Evolutionary conservation across 208 protist species (phyloP).

Genomic region (Trypanosomatidae sp.): DNA sequence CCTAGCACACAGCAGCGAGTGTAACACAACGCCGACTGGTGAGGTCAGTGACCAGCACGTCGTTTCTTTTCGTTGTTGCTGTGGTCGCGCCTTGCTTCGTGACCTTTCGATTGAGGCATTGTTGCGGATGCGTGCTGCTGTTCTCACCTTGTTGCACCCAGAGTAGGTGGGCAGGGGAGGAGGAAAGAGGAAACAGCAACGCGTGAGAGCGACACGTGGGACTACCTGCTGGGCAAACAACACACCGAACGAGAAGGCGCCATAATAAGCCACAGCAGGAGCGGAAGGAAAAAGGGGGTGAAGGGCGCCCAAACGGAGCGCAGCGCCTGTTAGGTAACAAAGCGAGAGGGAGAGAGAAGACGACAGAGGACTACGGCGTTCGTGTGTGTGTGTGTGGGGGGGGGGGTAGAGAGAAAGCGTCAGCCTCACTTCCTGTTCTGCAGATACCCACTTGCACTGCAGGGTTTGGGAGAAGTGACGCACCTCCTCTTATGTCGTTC

Average conservation of each 20-base stretch:
- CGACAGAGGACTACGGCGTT: not conserved
- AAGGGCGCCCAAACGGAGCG: not conserved
- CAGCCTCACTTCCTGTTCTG: not conserved
- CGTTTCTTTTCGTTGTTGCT: not conserved
- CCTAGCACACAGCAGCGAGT: not conserved
- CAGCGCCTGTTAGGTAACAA: not conserved
- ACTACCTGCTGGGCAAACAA: constrained; percentile 4
- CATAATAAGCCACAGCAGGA: not conserved
- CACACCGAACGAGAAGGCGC: constrained; percentile 1
- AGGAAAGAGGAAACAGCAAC: not conserved
- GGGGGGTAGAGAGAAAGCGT: not conserved
- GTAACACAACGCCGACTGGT: not conserved
- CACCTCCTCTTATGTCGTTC: not conserved
- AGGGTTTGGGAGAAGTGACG: not conserved
- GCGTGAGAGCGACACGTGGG: not conserved
- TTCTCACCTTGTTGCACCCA: not conserved
- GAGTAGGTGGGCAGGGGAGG: not conserved
- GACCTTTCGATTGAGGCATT: not conserved
- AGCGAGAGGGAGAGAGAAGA: not conserved
- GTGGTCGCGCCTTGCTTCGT: not conserved
- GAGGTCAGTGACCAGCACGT: not conserved
- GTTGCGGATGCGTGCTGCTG: not conserved
- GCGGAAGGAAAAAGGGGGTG: not conserved
- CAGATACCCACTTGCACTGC: not conserved
- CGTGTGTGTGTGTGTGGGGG: not conserved